phyloP scores from a whole-genome alignment of 148 eudicot species.

The Rhododendron ovatum region DNA sequence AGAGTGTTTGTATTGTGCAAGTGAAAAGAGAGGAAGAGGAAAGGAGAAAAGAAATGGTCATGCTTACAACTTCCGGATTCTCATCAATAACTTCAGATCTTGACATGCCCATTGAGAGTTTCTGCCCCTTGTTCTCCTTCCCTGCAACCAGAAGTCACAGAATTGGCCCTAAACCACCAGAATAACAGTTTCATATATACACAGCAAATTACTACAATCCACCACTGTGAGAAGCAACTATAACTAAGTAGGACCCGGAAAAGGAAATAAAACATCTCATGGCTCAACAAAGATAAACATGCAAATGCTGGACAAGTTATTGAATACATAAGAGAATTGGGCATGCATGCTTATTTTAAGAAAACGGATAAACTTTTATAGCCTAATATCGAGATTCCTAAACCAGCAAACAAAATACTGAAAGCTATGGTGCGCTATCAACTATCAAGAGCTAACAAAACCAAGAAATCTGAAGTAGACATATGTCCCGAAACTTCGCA shows the following conservation, averaged over 20 bases:
- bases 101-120: conserved; percentile 21
- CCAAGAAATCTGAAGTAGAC: background rate
- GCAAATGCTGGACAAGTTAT: background rate
- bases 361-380: background rate
- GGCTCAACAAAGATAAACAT: background rate
- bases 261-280: background rate
- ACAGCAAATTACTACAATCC: background rate
- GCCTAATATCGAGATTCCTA: background rate
- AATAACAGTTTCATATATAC: background rate
- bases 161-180: background rate
- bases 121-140: conserved; percentile 22
- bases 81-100: conserved; percentile 33
- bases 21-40: background rate
- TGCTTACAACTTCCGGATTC: conserved; percentile 29
- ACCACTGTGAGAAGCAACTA: background rate
- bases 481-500: background rate
- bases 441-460: background rate
- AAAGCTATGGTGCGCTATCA: background rate
- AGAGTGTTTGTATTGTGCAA: background rate
- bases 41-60: background rate
- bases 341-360: background rate
- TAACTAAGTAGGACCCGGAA: background rate
- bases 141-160: conserved; percentile 10
- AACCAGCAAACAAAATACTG: background rate
- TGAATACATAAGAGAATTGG: background rate